Base-by-base conservation (phyloP, 495 filamentous ascomycete genomes). In the Tuber magnatum region DNA sequence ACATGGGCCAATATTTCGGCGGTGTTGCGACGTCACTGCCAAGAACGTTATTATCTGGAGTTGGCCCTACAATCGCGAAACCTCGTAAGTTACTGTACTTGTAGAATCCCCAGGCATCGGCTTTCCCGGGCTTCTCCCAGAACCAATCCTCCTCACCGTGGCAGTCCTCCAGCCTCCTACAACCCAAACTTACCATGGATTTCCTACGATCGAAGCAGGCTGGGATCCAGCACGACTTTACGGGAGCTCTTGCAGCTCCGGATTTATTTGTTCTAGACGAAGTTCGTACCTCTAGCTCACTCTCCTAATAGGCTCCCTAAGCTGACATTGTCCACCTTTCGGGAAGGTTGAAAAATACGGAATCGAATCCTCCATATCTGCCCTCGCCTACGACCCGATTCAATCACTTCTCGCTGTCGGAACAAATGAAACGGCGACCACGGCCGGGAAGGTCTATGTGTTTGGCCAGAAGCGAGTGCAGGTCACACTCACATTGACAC, bases 391-490 rank as follows among this genome's bases (percentile, higher is more conserved):
- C 86, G 93, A 97, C 76, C 94, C 95, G 8, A 87, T 96, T 38
- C 95, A 98, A 83, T 97, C 94, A 32, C 90, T 99, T 42, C 86
- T 99, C 43, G 95, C 94, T n/a, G 88, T 98, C 69, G 95, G 93
- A 40, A 98, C 96, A 70, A 90, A 89, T 82, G 92, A 92, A 84
- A 91, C 92, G 48, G 87, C 90, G 77, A 93, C 88, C 75, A 91
- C 92, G 73, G 88, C 88, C 56, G 92, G 92, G 35, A 89, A 92
- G 83, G 93, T 99, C 82, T 95, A 95, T 84, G 86, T 99, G 79
- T 97, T 95, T 81, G 95, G 95, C 22, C 92, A 93, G 84, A 88
- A 86, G 51, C 91, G 95, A 40, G 91, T 97, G 70, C 87, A 89
- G 68, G 91, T 91, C 76, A 87, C 89, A 48, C 87, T 93, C 75